Conservation (phyloP, 192 early-diverging fungal genomes). For the Pecoramyces ruminantium region DNA sequence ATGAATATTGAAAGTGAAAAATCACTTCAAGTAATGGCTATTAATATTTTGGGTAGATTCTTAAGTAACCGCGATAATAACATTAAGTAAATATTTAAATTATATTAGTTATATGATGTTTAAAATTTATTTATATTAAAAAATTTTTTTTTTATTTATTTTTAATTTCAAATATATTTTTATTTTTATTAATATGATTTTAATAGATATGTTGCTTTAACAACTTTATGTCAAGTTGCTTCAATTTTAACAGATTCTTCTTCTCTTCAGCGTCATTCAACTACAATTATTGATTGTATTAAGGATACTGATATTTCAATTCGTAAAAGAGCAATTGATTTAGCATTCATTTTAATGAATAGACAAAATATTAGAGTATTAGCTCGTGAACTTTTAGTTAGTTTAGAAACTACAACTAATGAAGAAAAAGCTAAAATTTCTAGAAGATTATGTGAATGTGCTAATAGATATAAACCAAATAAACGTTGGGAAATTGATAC, state of each 20-base stretch:
- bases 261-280: constrained; percentile 90
- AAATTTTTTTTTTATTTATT: too few relatives aligned
- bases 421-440: constrained; percentile 85
- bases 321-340: constrained; percentile 83
- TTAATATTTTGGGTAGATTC: constrained; percentile 96
- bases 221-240: constrained; percentile 76
- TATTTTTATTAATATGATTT: too few relatives aligned
- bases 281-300: constrained; percentile 90
- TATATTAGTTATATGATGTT: too few relatives aligned
- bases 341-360: constrained; percentile 92
- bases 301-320: constrained; percentile 92
- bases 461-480: constrained; percentile 80
- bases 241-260: constrained; percentile 53
- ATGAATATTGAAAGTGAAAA: constrained; percentile 87
- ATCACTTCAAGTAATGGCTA: constrained; percentile 80
- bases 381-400: constrained; percentile 82
- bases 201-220: constrained; percentile 78
- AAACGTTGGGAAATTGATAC: constrained; percentile 97
- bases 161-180: too few relatives aligned
- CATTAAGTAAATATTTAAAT: constrained; percentile 51
- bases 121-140: too few relatives aligned
- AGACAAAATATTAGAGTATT: constrained; percentile 80
- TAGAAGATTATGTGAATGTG: constrained; percentile 75
- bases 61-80: constrained; percentile 92
- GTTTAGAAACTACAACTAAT: constrained; percentile 75